These are phyloP conservation scores for Pyracantha coccinea DNA, from an alignment of 331 rosid species.

Conservation along the genomic window DNA sequence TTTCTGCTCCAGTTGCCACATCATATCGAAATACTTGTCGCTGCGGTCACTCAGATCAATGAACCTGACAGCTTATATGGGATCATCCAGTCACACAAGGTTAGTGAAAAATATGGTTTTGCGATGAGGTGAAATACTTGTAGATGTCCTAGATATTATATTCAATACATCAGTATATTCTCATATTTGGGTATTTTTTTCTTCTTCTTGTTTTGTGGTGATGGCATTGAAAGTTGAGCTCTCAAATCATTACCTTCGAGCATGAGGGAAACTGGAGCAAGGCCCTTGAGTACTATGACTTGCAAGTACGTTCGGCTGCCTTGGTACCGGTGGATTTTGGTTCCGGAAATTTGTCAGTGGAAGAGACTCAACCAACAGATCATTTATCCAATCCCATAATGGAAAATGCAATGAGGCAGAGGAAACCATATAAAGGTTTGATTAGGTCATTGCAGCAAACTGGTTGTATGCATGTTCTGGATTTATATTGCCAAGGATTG, in stretches of 20 bases:
- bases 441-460: slow-evolving; percentile 82
- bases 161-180: neutral
- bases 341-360: slow-evolving; percentile 32
- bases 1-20: slow-evolving; percentile 55
- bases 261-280: slow-evolving; percentile 98
- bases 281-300: slow-evolving; percentile 92
- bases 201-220: slow-evolving; percentile 17
- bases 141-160: neutral
- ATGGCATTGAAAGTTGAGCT: slow-evolving; percentile 46
- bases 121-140: neutral
- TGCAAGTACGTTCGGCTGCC: slow-evolving; percentile 71
- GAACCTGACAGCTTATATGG: slow-evolving; percentile 97
- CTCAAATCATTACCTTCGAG: slow-evolving; percentile 83
- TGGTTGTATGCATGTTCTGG: slow-evolving; percentile 83
- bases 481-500: slow-evolving; percentile 86
- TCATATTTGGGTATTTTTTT: slow-evolving; percentile 1
- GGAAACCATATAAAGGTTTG: slow-evolving; percentile 77
- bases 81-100: slow-evolving; percentile 90
- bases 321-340: slow-evolving; percentile 28
- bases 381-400: slow-evolving; percentile 23
- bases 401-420: slow-evolving; percentile 37
- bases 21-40: slow-evolving; percentile 81
- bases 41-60: slow-evolving; percentile 81
- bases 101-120: slow-evolving; percentile 19
- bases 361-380: slow-evolving; percentile 26